phyloP scores from a whole-genome alignment of 2,329 filamentous ascomycete species.

The Plenodomus tracheiphilus region DNA sequence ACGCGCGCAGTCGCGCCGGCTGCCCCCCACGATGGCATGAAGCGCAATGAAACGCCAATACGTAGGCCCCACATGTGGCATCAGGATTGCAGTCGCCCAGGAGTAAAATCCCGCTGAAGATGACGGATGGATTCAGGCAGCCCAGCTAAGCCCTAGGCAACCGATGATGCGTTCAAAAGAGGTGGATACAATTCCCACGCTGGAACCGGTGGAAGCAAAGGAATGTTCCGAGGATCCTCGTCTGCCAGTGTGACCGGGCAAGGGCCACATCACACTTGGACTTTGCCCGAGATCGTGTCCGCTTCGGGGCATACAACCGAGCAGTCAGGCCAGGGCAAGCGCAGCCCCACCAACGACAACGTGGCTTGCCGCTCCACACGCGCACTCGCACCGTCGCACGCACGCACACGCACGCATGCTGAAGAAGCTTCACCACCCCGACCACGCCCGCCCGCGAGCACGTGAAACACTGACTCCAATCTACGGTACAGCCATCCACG shows the following conservation, averaged over 20 bases:
- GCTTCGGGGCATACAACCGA: neutral
- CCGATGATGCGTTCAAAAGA: constrained; percentile 3
- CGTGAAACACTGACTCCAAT: neutral
- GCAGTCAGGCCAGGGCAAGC: neutral
- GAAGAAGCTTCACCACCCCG: neutral
- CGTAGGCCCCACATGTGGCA: constrained; percentile 7
- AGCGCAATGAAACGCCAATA: constrained; percentile 9
- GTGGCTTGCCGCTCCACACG: neutral
- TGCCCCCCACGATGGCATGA: constrained; percentile 4
- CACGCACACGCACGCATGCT: too few species aligned
- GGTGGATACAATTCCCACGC: constrained; percentile 3
- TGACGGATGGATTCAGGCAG: constrained; percentile 2
- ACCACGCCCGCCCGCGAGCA: too few species aligned
- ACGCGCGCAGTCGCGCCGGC: neutral
- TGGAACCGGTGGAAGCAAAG: constrained; percentile 1
- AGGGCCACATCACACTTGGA: neutral
- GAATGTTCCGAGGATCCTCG: constrained; percentile 4
- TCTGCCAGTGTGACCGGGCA: neutral
- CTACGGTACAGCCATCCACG: neutral
- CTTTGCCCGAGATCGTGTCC: neutral
- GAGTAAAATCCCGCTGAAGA: constrained; percentile 6
- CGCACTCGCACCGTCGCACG: neutral
- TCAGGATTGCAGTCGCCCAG: constrained; percentile 6
- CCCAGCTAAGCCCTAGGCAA: constrained; percentile 1
- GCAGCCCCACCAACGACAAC: neutral